Conservation (phyloP, 208 protist species). For the Crithidia acanthocephali region DNA sequence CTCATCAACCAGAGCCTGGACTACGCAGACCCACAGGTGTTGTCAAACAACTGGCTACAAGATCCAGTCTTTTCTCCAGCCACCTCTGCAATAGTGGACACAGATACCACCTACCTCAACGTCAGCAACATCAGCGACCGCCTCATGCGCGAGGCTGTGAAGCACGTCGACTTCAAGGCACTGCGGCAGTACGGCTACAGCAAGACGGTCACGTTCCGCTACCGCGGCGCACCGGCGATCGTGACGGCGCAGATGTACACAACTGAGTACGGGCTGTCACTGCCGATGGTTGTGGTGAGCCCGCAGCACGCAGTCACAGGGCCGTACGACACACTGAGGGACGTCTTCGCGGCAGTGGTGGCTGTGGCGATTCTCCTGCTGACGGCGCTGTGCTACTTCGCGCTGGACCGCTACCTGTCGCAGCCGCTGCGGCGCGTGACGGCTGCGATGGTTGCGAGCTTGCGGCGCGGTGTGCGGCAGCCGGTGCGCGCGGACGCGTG, state of each 20-base stretch:
- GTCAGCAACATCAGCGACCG: conserved; percentile 34
- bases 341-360: background rate
- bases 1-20: background rate
- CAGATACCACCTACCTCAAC: conserved; percentile 13
- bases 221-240: conserved; percentile 6
- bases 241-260: conserved; percentile 17
- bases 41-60: conserved; percentile 35
- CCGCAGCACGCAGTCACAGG: background rate
- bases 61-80: background rate
- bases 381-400: background rate
- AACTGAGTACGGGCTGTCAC: background rate
- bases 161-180: conserved; percentile 27
- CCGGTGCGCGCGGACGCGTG: conserved; percentile 8
- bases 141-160: conserved; percentile 40
- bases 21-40: background rate
- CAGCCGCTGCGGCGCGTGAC: conserved; percentile 15
- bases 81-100: background rate
- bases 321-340: background rate
- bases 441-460: conserved; percentile 4
- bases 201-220: conserved; percentile 11
- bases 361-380: conserved; percentile 1
- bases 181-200: conserved; percentile 6
- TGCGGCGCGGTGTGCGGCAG: conserved; percentile 11
- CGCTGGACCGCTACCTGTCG: conserved; percentile 11
- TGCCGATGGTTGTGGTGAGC: conserved; percentile 18